Conservation (phyloP, 1,139 yeast genomes). For the Suhomyces maxii region DNA sequence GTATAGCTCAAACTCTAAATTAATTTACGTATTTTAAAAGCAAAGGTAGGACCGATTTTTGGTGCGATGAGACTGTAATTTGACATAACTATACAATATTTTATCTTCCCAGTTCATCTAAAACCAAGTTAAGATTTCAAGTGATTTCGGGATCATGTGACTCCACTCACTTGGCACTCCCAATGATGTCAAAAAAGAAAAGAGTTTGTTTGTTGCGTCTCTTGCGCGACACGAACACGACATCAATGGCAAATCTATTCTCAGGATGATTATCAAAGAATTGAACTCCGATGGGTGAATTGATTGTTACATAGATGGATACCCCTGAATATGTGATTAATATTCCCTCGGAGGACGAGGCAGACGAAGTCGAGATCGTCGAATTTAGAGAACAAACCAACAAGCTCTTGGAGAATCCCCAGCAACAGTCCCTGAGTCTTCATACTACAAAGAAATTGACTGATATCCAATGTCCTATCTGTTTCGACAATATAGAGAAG, state of each 20-base stretch:
- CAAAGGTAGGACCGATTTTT: too few relatives aligned
- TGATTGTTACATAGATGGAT: conserved; percentile 1
- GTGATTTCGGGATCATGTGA: too few relatives aligned
- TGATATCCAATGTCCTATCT: conserved; percentile 47
- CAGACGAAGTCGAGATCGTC: conserved; percentile 39
- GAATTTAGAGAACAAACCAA: conserved; percentile 42
- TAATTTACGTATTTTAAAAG: too few relatives aligned
- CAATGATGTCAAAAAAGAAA: too few relatives aligned
- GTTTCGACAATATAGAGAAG: conserved; percentile 42
- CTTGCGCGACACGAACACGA: background rate
- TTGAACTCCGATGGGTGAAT: background rate
- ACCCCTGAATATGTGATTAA: conserved; percentile 23
- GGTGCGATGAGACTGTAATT: too few relatives aligned
- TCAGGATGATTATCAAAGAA: background rate
- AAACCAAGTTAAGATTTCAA: too few relatives aligned
- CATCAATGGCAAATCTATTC: background rate
- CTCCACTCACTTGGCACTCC: too few relatives aligned
- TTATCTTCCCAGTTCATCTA: too few relatives aligned
- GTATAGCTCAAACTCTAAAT: too few relatives aligned
- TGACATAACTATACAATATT: too few relatives aligned
- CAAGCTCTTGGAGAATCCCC: conserved; percentile 32
- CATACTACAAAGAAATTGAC: conserved; percentile 32
- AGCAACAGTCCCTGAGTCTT: conserved; percentile 18
- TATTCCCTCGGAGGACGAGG: conserved; percentile 29
- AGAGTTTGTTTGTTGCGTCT: too few relatives aligned